Evolutionary conservation across 1,284 basidiomycete species (phyloP), one percentile per base, ranked within the genome.

Genomic region (Apiotrichum mycotoxinovorans): DNA sequence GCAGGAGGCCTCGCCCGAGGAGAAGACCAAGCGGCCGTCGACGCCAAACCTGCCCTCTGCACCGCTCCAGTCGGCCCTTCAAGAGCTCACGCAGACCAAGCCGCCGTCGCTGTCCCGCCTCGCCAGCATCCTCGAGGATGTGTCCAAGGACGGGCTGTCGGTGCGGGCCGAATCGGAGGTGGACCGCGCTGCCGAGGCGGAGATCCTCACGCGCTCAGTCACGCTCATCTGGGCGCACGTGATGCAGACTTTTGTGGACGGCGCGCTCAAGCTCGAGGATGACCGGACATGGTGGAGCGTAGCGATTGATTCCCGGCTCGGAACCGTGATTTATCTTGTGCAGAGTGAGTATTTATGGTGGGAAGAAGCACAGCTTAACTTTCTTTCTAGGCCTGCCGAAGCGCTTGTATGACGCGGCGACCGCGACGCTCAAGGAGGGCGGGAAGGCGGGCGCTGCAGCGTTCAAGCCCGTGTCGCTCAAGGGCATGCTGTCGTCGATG

Each of bases 191-290:
- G 60, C 72, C 15, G 69, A 74, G 59, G 63, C 62, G 0, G 74
- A 76, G 56, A 66, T 77, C 40, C 54, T 77, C 26, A 70, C 70
- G 18, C 54, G 75, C 41, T 69, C 71, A n/a, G 69, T 74, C 33
- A 73, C 70, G 12, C 65, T 76, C 33, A 61, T 76, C 23, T 77
- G 76, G 75, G 70, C 71, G 33, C 72, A 77, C 55, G 64, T 72
- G 4, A 57, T 76, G 57, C 61, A 75, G 58, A 60, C 58, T 20
- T 63, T 75, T 20, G 61, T 78, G 14, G 62, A 72, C 15, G 61
- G 59, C 11, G 71, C 75, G 0, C 44, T 73, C 26, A 42, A 62
- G 38, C 62, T 78, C n/a, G 73, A 74, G 46, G 63, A 68, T 45
- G 75, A 76, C 58, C 57, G 69, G 34, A 51, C 50, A 17, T 78